A percentile compares a stretch with the other conserved stretches of the same genome.
phyloP scores from a whole-genome alignment of 2,329 filamentous ascomycete genomes.

The Ophiosphaerella narmari region DNA sequence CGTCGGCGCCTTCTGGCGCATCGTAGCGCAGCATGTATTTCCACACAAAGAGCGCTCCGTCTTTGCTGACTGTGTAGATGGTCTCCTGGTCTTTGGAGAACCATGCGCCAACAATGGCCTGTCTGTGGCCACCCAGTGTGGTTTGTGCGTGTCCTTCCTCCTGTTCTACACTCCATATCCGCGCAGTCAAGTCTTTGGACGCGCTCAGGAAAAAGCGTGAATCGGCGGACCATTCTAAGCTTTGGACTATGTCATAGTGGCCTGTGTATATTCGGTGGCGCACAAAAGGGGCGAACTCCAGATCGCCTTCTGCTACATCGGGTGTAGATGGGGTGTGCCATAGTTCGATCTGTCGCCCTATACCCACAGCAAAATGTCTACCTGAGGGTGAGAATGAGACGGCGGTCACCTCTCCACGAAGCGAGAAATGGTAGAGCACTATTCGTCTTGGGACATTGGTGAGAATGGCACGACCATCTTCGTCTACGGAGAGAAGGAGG shows the following conservation, averaged over 20 bases:
- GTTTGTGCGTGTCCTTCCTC: constrained; percentile 91
- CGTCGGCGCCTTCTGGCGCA: constrained; percentile 56
- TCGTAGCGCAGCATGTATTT: constrained; percentile 71
- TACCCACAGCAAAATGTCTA: constrained; percentile 83
- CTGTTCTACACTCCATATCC: constrained; percentile 90
- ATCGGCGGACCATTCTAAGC: constrained; percentile 94
- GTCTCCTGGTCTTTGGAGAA: constrained; percentile 94
- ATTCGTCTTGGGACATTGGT: constrained; percentile 88
- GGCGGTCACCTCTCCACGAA: constrained; percentile 79
- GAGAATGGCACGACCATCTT: constrained; percentile 90
- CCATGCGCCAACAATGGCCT: constrained; percentile 91
- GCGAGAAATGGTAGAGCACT: constrained; percentile 93
- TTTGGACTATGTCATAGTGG: constrained; percentile 84
- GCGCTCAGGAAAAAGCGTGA: constrained; percentile 93
- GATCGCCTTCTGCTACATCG: constrained; percentile 77
- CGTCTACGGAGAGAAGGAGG: constrained; percentile 88
- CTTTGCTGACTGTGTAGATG: constrained; percentile 95
- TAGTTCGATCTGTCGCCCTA: constrained; percentile 87
- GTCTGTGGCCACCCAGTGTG: constrained; percentile 86
- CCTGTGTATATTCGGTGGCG: constrained; percentile 82
- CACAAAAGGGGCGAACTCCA: constrained; percentile 95
- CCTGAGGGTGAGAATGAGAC: constrained; percentile 91
- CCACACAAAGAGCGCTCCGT: constrained; percentile 96
- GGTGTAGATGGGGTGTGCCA: constrained; percentile 95
- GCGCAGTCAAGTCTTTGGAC: constrained; percentile 87